phyloP scores from a whole-genome alignment of 2,329 filamentous ascomycete genomes.

The Huntiella savannae region DNA sequence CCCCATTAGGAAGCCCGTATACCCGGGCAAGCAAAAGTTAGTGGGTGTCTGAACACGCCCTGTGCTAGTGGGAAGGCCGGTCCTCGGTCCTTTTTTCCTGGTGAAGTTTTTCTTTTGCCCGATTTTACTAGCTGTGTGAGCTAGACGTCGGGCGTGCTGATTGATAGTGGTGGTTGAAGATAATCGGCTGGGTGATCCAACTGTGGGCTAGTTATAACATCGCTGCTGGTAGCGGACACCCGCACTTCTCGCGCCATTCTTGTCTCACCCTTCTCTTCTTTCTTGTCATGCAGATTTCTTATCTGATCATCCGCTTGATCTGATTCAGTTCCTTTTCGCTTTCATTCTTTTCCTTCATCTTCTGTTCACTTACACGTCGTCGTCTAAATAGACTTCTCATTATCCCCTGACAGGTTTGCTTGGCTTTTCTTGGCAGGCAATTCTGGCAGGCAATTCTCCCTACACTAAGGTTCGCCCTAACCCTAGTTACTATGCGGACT shows the following conservation, averaged over 20 bases:
- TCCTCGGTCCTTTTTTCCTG: no score
- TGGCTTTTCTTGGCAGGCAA: constrained; percentile 5
- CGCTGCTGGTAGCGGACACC: no score
- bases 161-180: not conserved
- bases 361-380: not conserved
- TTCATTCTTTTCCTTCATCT: not conserved
- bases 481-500: constrained; percentile 6
- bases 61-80: no score
- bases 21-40: no score
- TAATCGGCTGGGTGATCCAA: not conserved
- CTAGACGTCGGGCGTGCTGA: not conserved
- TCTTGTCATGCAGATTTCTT: not conserved
- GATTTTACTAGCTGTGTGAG: no score
- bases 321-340: not conserved
- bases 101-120: no score
- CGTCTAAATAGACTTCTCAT: constrained; percentile 3
- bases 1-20: no score
- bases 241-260: not conserved
- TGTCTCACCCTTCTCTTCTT: not conserved
- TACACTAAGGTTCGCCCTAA: not conserved
- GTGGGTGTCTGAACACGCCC: no score
- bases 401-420: not conserved
- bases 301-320: not conserved
- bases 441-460: not conserved
- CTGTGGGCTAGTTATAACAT: not conserved